Base-by-base conservation (phyloP, 345 rosid species). In the Euphorbia peplus region DNA sequence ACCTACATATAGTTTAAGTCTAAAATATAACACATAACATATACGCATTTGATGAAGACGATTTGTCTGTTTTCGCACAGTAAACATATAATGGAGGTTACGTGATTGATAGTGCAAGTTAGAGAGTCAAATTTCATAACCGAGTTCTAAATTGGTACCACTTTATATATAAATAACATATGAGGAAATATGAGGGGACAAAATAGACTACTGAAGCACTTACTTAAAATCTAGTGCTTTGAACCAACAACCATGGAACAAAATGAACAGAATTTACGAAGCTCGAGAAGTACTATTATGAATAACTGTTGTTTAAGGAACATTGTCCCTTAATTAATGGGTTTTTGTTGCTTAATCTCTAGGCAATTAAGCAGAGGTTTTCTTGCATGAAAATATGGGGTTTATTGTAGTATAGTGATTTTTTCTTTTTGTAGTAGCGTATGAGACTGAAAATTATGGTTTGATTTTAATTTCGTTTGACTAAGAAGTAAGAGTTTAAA, bases 191-290 rank as follows among this genome's bases (percentile, higher is more conserved):
- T n/a, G 28, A 48, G 64, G 64, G 37, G 71, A 74, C 81, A 78
- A 41, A 69, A 35, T 24, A 70, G 74, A 72, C 62, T 70, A 60
- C 64, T 73, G 22, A 39, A 70, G 57, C 78, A 62, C 63, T 70
- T 35, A 35, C 67, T 78, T 58, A 71, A n/a, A 64, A 29, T 72
- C 82, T 83, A 56, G 84, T 83, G 87, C 81, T 83, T 73, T 77
- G 79, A 83, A 79, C 60, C 69, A 24, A 66, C 69, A 24, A 66
- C 54, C 82, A 63, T 25, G 79, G 75, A 78, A 72, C 78, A 70
- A 74, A 74, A 70, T 39, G 75, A 78, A 72, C 78, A 70, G 76
- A 74, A 70, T 39, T 72, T 65, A 68, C 79, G 66, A 68, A 80
- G 67, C 79, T 77, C 85, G 67, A 77, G 53, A 58, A 37, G 47